Percentiles rank a stretch among this genome's conserved stretches.
phyloP scores from a whole-genome alignment of 1,139 yeast species.

The Sugiyamaella castrensis region DNA sequence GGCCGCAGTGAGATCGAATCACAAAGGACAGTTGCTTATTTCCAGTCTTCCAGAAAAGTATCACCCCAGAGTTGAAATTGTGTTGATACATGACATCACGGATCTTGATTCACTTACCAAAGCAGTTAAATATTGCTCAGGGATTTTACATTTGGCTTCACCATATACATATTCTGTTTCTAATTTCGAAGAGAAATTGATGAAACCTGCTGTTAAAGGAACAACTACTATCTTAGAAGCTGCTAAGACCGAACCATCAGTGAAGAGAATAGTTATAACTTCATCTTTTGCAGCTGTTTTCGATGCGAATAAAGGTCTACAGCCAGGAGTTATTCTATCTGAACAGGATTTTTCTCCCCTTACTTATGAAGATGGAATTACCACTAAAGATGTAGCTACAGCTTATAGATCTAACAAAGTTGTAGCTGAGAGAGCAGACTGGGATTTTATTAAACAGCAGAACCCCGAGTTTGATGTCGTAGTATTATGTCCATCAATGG shows the following conservation, averaged over 20 bases:
- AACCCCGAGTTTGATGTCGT: slow-evolving; percentile 42
- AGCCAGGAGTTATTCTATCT: slow-evolving; percentile 36
- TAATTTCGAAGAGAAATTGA: slow-evolving; percentile 33
- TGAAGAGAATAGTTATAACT: slow-evolving; percentile 52
- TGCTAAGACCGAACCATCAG: slow-evolving; percentile 46
- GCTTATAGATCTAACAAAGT: slow-evolving; percentile 42
- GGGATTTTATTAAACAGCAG: slow-evolving; percentile 41
- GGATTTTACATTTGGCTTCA: slow-evolving; percentile 43
- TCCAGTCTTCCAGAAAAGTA: no score
- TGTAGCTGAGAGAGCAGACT: slow-evolving; percentile 45
- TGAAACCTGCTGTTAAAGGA: slow-evolving; percentile 53
- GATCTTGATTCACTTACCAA: slow-evolving; percentile 49
- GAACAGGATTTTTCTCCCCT: slow-evolving; percentile 46
- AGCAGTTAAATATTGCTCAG: slow-evolving; percentile 45
- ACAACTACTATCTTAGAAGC: slow-evolving; percentile 45
- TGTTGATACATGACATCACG: slow-evolving; percentile 49
- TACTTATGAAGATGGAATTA: slow-evolving; percentile 40
- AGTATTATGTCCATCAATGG: slow-evolving; percentile 47
- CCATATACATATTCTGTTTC: slow-evolving; percentile 39
- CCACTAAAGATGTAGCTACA: neutral
- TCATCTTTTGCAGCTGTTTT: slow-evolving; percentile 50
- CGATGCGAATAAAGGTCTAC: slow-evolving; percentile 27
- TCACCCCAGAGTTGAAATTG: slow-evolving; percentile 37
- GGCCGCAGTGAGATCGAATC: slow-evolving; percentile 54
- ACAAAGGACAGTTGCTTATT: slow-evolving; percentile 35